Conservation (phyloP, 257 asterid genomes). For the Buddleja alternifolia region DNA sequence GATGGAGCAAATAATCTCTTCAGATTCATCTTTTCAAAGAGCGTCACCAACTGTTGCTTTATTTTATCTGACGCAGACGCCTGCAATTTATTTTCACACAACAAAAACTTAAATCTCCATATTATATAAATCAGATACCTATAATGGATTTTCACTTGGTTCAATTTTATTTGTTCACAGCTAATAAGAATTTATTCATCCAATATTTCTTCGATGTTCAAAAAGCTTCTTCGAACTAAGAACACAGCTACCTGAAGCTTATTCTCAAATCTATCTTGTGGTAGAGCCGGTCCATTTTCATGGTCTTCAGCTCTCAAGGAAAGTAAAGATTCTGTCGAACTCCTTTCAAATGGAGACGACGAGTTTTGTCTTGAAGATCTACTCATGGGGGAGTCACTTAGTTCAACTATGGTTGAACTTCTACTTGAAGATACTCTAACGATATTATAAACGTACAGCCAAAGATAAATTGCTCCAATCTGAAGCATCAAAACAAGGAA, state of each 20-base stretch:
- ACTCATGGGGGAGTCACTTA: slow-evolving; percentile 44
- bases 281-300: slow-evolving; percentile 43
- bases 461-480: slow-evolving; percentile 86
- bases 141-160: not conserved
- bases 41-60: slow-evolving; percentile 41
- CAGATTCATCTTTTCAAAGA: too few species aligned
- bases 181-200: not conserved
- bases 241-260: slow-evolving; percentile 47
- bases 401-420: slow-evolving; percentile 58
- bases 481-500: slow-evolving; percentile 34
- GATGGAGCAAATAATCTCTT: slow-evolving; percentile 85
- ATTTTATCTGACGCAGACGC: slow-evolving; percentile 37
- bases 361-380: slow-evolving; percentile 43
- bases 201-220: not conserved
- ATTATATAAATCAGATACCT: not conserved
- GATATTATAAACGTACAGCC: slow-evolving; percentile 86
- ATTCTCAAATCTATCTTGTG: slow-evolving; percentile 39
- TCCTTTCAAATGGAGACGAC: slow-evolving; percentile 34
- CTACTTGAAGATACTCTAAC: slow-evolving; percentile 62
- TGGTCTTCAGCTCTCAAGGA: slow-evolving; percentile 43
- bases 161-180: not conserved
- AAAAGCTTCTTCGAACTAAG: not conserved
- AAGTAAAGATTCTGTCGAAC: slow-evolving; percentile 61
- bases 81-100: slow-evolving; percentile 45
- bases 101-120: slow-evolving; percentile 19